Evolutionary conservation across 2,329 filamentous ascomycete species (phyloP).

Genomic region (Daldinia sp.): DNA sequence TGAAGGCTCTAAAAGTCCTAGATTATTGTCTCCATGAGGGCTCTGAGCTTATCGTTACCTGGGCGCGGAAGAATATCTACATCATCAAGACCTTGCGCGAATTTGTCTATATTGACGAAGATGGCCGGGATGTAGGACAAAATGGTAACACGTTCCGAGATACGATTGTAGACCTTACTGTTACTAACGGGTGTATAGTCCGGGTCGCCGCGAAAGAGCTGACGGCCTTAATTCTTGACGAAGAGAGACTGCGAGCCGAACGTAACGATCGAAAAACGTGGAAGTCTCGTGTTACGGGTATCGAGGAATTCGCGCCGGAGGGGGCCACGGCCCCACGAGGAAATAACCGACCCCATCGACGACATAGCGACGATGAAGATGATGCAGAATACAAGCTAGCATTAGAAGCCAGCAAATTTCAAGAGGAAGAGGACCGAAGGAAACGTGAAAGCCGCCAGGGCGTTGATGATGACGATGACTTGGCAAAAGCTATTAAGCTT

Average conservation of each 20-base stretch:
- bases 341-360: constrained; percentile 59
- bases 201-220: constrained; percentile 96
- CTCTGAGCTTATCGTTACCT: constrained; percentile 94
- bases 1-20: constrained; percentile 96
- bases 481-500: constrained; percentile 92
- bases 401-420: constrained; percentile 92
- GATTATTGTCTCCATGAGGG: constrained; percentile 99
- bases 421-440: constrained; percentile 87
- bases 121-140: constrained; percentile 92
- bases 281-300: constrained; percentile 94
- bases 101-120: constrained; percentile 96
- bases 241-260: constrained; percentile 89
- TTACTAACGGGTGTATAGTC: constrained; percentile 65
- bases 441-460: constrained; percentile 72
- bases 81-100: constrained; percentile 98
- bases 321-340: constrained; percentile 49
- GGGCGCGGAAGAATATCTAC: constrained; percentile 97
- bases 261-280: constrained; percentile 90
- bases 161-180: constrained; percentile 7
- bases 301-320: constrained; percentile 77
- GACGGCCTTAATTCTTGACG: constrained; percentile 89
- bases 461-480: constrained; percentile 81
- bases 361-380: constrained; percentile 73
- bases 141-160: constrained; percentile 73
- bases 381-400: constrained; percentile 91